Conservation (phyloP, 495 filamentous ascomycete species). For the Xylaria castorea region DNA sequence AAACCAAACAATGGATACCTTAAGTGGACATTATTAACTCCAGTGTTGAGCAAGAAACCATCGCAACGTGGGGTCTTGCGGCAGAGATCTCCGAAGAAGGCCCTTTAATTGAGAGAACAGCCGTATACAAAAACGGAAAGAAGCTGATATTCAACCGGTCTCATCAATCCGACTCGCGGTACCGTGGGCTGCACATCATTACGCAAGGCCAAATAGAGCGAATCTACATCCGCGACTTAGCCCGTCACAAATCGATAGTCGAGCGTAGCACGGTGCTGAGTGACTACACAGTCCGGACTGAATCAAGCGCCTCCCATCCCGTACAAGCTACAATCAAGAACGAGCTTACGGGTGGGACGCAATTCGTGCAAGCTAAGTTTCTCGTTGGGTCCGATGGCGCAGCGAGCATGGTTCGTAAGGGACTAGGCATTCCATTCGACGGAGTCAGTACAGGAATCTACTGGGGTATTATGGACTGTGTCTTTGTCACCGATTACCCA, state of each 20-base stretch:
- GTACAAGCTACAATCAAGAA: slow-evolving; percentile 32
- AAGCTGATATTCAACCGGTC: slow-evolving; percentile 37
- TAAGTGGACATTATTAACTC: background rate
- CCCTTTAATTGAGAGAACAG: slow-evolving; percentile 47
- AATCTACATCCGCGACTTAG: slow-evolving; percentile 46
- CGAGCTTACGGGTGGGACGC: slow-evolving; percentile 33
- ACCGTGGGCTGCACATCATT: slow-evolving; percentile 47
- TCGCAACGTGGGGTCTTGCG: slow-evolving; percentile 44
- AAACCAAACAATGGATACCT: background rate
- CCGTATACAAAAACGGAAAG: slow-evolving; percentile 44
- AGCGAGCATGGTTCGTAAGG: slow-evolving; percentile 41
- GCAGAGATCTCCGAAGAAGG: slow-evolving; percentile 47
- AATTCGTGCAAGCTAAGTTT: slow-evolving; percentile 41
- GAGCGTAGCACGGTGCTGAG: slow-evolving; percentile 41
- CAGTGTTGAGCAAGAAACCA: slow-evolving; percentile 30
- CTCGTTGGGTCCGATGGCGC: slow-evolving; percentile 48
- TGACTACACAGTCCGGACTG: slow-evolving; percentile 18
- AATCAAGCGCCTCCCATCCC: slow-evolving; percentile 24
- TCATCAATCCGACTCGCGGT: slow-evolving; percentile 47
- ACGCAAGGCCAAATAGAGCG: slow-evolving; percentile 50
- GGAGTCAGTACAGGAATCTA: slow-evolving; percentile 49
- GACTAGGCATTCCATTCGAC: slow-evolving; percentile 45
- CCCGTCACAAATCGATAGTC: slow-evolving; percentile 43
- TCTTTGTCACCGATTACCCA: slow-evolving; percentile 47
- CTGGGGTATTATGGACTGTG: slow-evolving; percentile 52